Evolutionary conservation across 129 eudicot species (phyloP).

Genomic region (Rutidosis leptorrhynchoides): DNA sequence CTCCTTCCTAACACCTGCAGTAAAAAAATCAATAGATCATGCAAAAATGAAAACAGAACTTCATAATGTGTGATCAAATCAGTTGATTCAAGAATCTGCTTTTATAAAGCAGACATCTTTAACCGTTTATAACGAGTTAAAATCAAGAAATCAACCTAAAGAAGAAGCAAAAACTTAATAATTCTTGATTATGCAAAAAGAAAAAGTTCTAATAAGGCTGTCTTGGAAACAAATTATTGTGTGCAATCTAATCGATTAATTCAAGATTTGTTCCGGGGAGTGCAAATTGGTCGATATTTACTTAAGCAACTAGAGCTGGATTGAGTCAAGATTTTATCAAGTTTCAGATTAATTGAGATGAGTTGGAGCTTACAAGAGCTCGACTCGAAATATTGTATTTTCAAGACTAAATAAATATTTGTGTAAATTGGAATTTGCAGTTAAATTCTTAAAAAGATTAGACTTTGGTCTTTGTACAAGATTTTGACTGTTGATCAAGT

Average conservation of each 20-base stretch:
- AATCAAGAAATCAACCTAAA: background rate
- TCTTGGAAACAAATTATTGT: background rate
- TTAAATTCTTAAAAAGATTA: too few species aligned
- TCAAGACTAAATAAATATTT: too few species aligned
- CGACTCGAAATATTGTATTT: too few species aligned
- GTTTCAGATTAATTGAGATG: too few species aligned
- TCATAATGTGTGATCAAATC: background rate
- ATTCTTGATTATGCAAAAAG: background rate
- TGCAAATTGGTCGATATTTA: too few species aligned
- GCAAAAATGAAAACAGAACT: background rate
- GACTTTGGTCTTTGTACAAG: too few species aligned
- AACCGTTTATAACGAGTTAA: background rate
- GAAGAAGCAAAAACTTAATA: background rate
- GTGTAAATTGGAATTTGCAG: background rate
- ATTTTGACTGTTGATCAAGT: too few species aligned
- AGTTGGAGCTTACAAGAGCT: too few species aligned
- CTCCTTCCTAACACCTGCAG: slow-evolving; percentile 77
- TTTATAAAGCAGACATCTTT: background rate
- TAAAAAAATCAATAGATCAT: background rate
- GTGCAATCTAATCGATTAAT: background rate
- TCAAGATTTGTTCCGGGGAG: too few species aligned
- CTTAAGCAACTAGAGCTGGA: too few species aligned
- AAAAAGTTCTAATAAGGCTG: background rate
- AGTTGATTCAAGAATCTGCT: background rate
- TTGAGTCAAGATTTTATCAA: too few species aligned